Conservation (phyloP, 179 eudicot species). For the Camellia oleifera region DNA sequence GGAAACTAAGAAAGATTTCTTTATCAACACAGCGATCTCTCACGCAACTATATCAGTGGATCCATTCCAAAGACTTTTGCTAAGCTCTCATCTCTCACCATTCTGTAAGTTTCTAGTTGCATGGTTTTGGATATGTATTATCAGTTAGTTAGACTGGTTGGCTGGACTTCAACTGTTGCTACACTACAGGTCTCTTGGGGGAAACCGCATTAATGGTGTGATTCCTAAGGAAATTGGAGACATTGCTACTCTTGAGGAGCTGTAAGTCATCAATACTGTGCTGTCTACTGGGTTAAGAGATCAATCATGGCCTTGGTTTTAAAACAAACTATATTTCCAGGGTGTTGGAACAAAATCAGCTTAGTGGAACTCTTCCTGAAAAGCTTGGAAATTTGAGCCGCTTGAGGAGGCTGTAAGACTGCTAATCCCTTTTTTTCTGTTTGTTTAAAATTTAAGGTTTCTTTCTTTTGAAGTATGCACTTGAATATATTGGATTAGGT, state of each 20-base stretch:
- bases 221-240: conserved; percentile 74
- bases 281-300: not conserved
- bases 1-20: conserved; percentile 15
- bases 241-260: conserved; percentile 49
- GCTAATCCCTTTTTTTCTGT: not conserved
- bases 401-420: conserved; percentile 62
- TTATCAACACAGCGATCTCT: conserved; percentile 50
- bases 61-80: conserved; percentile 54
- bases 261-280: conserved; percentile 42
- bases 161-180: not conserved
- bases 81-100: conserved; percentile 38
- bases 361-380: conserved; percentile 60
- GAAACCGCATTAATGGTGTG: conserved; percentile 57
- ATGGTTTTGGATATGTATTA: not conserved
- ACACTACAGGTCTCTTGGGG: conserved; percentile 46
- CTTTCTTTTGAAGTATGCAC: too few relatives aligned
- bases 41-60: conserved; percentile 66
- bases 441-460: too few relatives aligned
- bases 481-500: too few relatives aligned
- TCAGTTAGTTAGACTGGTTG: not conserved
- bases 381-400: conserved; percentile 65
- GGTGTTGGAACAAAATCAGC: conserved; percentile 55
- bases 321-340: conserved; percentile 27
- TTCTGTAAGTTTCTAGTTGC: conserved; percentile 40
- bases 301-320: not conserved